Evolutionary conservation across 2,329 filamentous ascomycete species (phyloP), one percentile per base, ranked within the genome.

Genomic region (Cytospora piceicola): DNA sequence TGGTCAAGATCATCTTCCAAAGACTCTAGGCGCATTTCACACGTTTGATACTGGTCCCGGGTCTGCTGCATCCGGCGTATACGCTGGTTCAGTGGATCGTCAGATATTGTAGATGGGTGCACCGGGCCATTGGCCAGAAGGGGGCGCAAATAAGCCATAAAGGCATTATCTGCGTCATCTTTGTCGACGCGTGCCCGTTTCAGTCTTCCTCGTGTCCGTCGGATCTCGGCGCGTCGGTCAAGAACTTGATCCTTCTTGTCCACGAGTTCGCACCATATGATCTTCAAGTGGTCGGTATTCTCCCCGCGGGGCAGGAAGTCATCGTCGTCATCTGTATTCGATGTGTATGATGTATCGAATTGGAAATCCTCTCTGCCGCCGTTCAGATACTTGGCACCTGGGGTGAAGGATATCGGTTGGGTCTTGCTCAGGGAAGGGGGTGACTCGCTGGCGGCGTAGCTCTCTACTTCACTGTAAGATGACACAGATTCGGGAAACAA

Each of bases 1-100:
- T 66, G 71, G 34, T 72, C 74, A 14, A 80, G 72, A 3, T 75
- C 71, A 4, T 74, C 74, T 53, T 80, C 76, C 42, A 77, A 72
- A 30, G 77, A 72, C 46, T 79, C 78, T 12, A 80, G 63, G 7
- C 67, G 69, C 14, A 70, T 57, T 61, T 80, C 79, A 0, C 75
- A 71, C 9, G 30, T 14, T 24, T 67, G 61, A n/a, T 30, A 67
- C 24, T 46, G 34, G 9, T 64, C 52, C 15, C 65, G 51, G 20
- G 61, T 55, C 39, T 51, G 20, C 42, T 67, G 65, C 61, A 67
- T 64, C 14, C 34, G 39, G 24, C 60, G 49, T n/a, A 71, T 58
- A 6, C 46, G 65, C 15, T 54, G 46, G 11, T 39, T 39, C 15
- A 65, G 51, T 30, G 51, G 39, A 46, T 27, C 27, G 24, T 30